A percentile compares a stretch with the other conserved stretches of the same genome.
Conservation (phyloP, 371 early-diverging fungal species). For the Rhizopus arrhizus region DNA sequence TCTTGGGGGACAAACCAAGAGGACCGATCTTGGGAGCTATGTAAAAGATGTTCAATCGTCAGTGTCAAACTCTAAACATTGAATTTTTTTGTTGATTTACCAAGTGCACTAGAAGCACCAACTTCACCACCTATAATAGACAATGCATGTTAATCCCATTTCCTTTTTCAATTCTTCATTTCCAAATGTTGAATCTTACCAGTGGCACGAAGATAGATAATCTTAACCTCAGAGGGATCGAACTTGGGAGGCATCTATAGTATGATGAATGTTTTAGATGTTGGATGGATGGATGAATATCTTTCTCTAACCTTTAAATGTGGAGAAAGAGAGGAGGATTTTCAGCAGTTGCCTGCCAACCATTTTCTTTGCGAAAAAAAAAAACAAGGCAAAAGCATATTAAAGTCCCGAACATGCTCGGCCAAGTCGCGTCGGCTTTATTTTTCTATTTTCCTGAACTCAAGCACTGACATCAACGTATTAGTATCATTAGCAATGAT, state of each 20-base stretch:
- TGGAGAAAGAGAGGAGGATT: constrained; percentile 29
- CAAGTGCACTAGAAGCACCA: constrained; percentile 97
- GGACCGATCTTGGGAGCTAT: constrained; percentile 97
- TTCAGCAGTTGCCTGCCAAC: background rate
- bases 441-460: too few species aligned
- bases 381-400: background rate
- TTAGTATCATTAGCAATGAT: too few species aligned
- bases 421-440: too few species aligned
- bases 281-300: constrained; percentile 26
- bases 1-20: constrained; percentile 99
- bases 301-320: constrained; percentile 26
- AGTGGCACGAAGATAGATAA: constrained; percentile 93
- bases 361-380: background rate
- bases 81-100: constrained; percentile 8
- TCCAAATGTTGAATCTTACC: constrained; percentile 62
- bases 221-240: constrained; percentile 89
- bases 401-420: background rate
- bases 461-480: too few species aligned
- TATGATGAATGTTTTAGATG: constrained; percentile 4
- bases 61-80: background rate
- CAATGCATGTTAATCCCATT: background rate
- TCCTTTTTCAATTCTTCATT: background rate
- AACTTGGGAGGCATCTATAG: constrained; percentile 77
- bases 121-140: constrained; percentile 54
- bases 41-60: constrained; percentile 1